Conservation (phyloP, 768 basidiomycete species). For the Harrya chromipes region DNA sequence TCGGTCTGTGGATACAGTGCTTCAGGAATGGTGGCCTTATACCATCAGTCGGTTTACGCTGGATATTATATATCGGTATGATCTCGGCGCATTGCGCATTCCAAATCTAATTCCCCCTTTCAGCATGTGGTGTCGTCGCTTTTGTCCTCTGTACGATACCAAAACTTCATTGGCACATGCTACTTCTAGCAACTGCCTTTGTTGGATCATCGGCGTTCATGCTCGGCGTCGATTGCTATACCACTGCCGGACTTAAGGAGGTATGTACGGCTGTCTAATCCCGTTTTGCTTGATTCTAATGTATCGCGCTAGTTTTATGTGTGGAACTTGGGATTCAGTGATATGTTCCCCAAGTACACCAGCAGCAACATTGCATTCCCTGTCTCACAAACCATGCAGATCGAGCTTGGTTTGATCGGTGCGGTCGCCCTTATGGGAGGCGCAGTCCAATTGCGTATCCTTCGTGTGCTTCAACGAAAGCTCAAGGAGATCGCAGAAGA, state of each 20-base stretch:
- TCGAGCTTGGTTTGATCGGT: constrained; percentile 86
- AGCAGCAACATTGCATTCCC: constrained; percentile 71
- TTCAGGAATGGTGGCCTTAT: constrained; percentile 83
- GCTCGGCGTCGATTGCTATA: constrained; percentile 91
- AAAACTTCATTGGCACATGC: constrained; percentile 81
- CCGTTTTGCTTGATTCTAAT: constrained; percentile 8
- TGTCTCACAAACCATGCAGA: constrained; percentile 86
- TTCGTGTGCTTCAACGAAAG: constrained; percentile 75
- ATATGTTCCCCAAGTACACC: constrained; percentile 75
- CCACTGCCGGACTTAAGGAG: constrained; percentile 91
- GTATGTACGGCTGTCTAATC: constrained; percentile 36
- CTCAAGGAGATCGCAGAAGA: constrained; percentile 77
- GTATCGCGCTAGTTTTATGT: constrained; percentile 72
- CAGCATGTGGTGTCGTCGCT: constrained; percentile 70
- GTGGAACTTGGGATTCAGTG: constrained; percentile 87
- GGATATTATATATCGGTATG: constrained; percentile 85
- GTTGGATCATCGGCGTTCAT: constrained; percentile 91
- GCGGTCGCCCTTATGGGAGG: constrained; percentile 83
- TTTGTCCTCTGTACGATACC: constrained; percentile 85
- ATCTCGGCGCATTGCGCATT: constrained; percentile 17
- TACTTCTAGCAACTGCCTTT: constrained; percentile 83
- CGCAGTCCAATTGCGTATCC: constrained; percentile 86
- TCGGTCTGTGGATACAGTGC: constrained; percentile 86
- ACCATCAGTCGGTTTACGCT: constrained; percentile 70
- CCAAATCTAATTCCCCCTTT: constrained; percentile 11